Evolutionary conservation across 2,329 filamentous ascomycete genomes (phyloP), one percentile per base, ranked within the genome.

Genomic region (Pseudogymnoascus pannorum): DNA sequence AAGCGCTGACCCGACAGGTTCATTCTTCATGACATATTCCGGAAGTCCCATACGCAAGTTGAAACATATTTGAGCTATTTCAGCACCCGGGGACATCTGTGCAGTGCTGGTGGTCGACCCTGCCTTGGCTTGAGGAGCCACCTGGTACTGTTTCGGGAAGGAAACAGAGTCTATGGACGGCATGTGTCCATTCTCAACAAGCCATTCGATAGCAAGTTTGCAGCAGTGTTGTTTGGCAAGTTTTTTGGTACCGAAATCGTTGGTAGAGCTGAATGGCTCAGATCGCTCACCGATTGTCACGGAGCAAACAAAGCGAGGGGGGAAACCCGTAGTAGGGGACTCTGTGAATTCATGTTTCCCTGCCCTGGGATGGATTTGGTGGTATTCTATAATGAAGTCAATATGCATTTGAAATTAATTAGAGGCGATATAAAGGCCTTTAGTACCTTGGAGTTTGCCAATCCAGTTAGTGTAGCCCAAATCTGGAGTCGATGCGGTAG

Each of bases 171-270:
- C 66, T 59, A 66, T 62, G 2, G 58, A 48, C 1, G 69, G 68
- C 69, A 73, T 71, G 54, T 64, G 62, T 1, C 67, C 66, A 33
- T 71, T 66, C 2, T 61, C 60, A 6, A 71, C 66, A 0, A 73
- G 64, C 68, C 68, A 73, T 38, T 70, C 68, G 40, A 72, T 64
- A 4, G 71, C 71, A 20, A 66, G 64, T 63, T 72, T 72, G 9
- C 70, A 68, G 1, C 70, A 70, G 51, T 65, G 68, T 24, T 68
- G 66, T 57, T 72, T 72, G 0, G 71, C 71, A 6, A 61, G 58
- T 60, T 72, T 72, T 63, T 72, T 73, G 24, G 60, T 66, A 7
- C 62, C 57, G 61, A 70, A 71, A 16, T 64, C 58, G 3, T 64
- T 59, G 2, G 14, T 59, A 12, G 51, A 57, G 16, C 67, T 68